Percentiles rank a stretch among this genome's conserved stretches.
These are phyloP conservation scores for Clarireedia sp. DNA, from an alignment of 2,329 filamentous ascomycete genomes.

Conservation along the genomic window DNA sequence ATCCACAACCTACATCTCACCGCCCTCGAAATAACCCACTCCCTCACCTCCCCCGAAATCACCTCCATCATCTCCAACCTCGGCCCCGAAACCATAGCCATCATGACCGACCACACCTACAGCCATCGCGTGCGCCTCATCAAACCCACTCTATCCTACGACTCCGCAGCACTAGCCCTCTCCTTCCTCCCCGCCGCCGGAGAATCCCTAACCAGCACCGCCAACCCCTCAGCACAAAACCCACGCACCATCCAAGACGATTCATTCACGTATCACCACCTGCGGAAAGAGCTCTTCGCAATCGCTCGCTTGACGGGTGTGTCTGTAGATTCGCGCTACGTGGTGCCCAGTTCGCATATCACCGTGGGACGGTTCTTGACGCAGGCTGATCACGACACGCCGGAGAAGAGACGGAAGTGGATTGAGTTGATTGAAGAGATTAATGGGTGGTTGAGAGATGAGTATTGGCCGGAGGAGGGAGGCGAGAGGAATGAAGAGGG, in stretches of 20 bases:
- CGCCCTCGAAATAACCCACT: constrained; percentile 75
- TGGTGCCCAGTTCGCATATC: constrained; percentile 83
- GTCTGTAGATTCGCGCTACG: constrained; percentile 70
- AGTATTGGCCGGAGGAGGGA: constrained; percentile 56
- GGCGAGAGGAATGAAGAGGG: constrained; percentile 39
- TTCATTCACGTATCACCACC: constrained; percentile 79
- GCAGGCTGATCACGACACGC: constrained; percentile 52
- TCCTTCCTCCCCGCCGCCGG: constrained; percentile 76
- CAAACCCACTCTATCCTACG: constrained; percentile 76
- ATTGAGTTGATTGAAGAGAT: constrained; percentile 64
- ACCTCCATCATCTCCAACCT: constrained; percentile 51
- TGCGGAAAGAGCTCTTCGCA: constrained; percentile 69
- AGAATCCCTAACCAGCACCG: constrained; percentile 36
- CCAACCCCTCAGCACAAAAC: constrained; percentile 11
- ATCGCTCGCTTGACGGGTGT: constrained; percentile 54
- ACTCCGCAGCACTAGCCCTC: constrained; percentile 76
- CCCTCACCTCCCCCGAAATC: constrained; percentile 62
- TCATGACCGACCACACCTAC: constrained; percentile 59
- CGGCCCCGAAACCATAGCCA: constrained; percentile 41
- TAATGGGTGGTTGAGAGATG: constrained; percentile 63
- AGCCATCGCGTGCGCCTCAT: constrained; percentile 65
- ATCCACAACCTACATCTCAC: constrained; percentile 74
- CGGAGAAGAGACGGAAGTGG: constrained; percentile 47
- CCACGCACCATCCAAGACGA: constrained; percentile 43
- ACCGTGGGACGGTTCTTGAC: constrained; percentile 77